These are phyloP conservation scores for Posidonia oceanica DNA, from an alignment of 116 monocot genomes.

Conservation along the genomic window DNA sequence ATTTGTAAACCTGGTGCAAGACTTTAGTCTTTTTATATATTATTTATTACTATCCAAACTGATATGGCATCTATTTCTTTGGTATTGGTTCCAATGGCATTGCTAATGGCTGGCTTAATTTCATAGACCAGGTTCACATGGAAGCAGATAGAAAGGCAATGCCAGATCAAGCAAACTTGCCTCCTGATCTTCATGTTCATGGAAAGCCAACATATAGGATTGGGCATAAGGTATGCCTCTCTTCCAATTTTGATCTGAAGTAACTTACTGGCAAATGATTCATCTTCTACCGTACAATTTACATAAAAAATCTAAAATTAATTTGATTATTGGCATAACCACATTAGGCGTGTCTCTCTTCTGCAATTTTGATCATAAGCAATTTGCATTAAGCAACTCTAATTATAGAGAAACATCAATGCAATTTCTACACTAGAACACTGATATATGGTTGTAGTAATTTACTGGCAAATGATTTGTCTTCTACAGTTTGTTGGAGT, in stretches of 20 bases:
- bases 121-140: conserved; percentile 85
- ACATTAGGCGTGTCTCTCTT: no score
- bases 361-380: no score
- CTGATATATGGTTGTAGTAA: no score
- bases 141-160: conserved; percentile 78
- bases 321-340: no score
- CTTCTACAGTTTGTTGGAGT: no score
- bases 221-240: conserved; percentile 53
- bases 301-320: no score
- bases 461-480: no score
- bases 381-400: no score
- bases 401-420: no score
- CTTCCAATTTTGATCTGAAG: not conserved
- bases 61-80: not conserved
- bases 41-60: not conserved
- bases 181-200: conserved; percentile 47
- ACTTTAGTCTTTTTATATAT: not conserved
- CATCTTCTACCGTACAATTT: no score
- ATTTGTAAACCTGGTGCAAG: not conserved
- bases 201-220: conserved; percentile 58
- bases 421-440: no score
- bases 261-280: no score
- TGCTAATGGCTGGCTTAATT: conserved; percentile 22
- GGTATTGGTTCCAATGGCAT: not conserved
- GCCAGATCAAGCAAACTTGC: conserved; percentile 31